Evolutionary conservation across 495 filamentous ascomycete genomes (phyloP).

Genomic region (Tuber magnatum): DNA sequence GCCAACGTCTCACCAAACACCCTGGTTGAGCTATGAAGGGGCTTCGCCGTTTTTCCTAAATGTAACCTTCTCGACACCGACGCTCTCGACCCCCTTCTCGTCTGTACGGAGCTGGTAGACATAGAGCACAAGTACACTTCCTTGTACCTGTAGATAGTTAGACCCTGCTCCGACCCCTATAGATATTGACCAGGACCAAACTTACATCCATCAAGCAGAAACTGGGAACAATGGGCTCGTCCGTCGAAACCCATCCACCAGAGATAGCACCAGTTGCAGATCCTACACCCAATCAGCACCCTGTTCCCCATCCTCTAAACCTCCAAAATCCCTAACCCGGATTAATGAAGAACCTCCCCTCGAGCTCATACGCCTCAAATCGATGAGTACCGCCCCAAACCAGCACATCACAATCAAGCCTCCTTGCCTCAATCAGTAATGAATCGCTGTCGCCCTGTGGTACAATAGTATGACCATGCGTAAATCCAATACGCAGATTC

Average conservation of each 20-base stretch:
- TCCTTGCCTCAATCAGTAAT: slow-evolving; percentile 83
- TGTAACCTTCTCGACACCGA: slow-evolving; percentile 94
- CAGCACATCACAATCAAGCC: slow-evolving; percentile 93
- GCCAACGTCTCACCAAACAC: background rate
- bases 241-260: slow-evolving; percentile 57
- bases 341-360: slow-evolving; percentile 98
- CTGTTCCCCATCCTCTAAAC: background rate
- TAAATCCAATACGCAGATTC: slow-evolving; percentile 86
- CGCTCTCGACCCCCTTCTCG: slow-evolving; percentile 78
- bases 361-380: slow-evolving; percentile 97
- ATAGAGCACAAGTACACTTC: slow-evolving; percentile 91
- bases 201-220: slow-evolving; percentile 99
- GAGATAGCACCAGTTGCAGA: slow-evolving; percentile 40
- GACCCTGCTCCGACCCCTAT: slow-evolving; percentile 7
- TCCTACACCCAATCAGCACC: slow-evolving; percentile 11
- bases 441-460: slow-evolving; percentile 84
- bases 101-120: slow-evolving; percentile 95
- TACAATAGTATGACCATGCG: slow-evolving; percentile 92
- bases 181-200: slow-evolving; percentile 32
- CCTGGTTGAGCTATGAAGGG: slow-evolving; percentile 11
- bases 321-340: slow-evolving; percentile 82
- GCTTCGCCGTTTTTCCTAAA: slow-evolving; percentile 70
- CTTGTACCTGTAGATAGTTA: slow-evolving; percentile 66
- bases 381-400: slow-evolving; percentile 96
- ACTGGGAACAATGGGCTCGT: slow-evolving; percentile 81